Base-by-base conservation (phyloP, 768 basidiomycete species). In the Pisolithus sp. region DNA sequence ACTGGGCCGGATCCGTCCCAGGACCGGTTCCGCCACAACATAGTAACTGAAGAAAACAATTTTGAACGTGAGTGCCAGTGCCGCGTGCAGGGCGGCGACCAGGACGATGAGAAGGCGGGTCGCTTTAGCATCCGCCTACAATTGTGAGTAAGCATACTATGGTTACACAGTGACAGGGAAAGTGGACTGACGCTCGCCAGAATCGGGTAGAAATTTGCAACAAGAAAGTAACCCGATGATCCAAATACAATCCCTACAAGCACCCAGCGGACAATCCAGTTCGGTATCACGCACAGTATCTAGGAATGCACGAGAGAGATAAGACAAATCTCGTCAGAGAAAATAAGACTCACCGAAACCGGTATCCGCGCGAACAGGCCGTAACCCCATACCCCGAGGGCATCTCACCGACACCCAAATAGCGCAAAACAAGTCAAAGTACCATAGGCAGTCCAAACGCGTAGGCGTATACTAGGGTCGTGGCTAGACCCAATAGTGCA, bases 351-450 rank as follows among this genome's bases (percentile, higher is more conserved):
- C 52, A 91, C 89, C 37, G 92, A 79, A 39, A 90, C 85, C 9
- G 91, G 87, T 54, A 93, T 90, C 92, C 91, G 93, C 3, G 88
- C 80, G 53, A 92, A 91, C 62, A 85, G 80, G 9, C 74, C 81
- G 63, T 92, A 91, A 0, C 88, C 88, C 86, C 87, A 91, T 9
- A 90, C 68, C 12, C 86, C 78, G 20, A 91, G 67, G 0, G 87
- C 86, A 64, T 97, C 93, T 93, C 91, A 2, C 87, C 85, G 0
- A 93, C 85, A 5, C 92, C 93, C 8, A 93, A 60, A 65, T 93
- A 99, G 34, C 89, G 74, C 59, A 96, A 75, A 3, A 80, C 82
- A 0, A 85, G 71, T 96, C 96, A 99, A 5, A 98, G 73, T 15
- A 86, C 61, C 0, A 91, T 69, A 0, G 96, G 96, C 1, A 94